Conservation (phyloP, 2,329 filamentous ascomycete species). For the Nemania abortiva region DNA sequence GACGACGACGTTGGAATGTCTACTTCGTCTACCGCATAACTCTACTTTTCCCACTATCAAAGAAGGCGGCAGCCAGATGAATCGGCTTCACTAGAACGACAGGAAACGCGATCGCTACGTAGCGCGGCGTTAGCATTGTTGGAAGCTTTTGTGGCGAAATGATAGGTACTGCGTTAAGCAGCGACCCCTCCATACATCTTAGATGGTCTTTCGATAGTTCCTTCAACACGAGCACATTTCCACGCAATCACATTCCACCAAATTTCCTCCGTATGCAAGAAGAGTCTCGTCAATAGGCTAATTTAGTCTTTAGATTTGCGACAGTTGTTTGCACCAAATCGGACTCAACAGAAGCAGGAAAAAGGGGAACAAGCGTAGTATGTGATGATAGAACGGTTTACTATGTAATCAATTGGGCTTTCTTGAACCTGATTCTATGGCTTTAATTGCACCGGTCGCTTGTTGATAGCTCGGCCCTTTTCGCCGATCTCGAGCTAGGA, state of each 20-base stretch:
- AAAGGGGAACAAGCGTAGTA: slow-evolving; percentile 32
- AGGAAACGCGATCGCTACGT: slow-evolving; percentile 1
- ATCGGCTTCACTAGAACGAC: slow-evolving; percentile 8
- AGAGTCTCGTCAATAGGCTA: slow-evolving; percentile 30
- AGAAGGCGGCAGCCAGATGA: not conserved
- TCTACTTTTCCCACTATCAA: slow-evolving; percentile 5
- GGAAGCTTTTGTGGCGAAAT: not conserved
- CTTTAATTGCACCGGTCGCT: not conserved
- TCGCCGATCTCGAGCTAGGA: not conserved
- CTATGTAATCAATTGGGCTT: not conserved
- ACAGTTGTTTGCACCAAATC: slow-evolving; percentile 38
- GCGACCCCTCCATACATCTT: slow-evolving; percentile 9
- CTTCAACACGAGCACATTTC: not conserved
- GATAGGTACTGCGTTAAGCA: slow-evolving; percentile 6
- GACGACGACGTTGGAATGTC: slow-evolving; percentile 32
- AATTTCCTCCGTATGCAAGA: not conserved
- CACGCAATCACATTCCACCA: not conserved
- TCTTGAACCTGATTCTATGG: not conserved
- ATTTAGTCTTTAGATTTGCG: slow-evolving; percentile 34
- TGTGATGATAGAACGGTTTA: slow-evolving; percentile 2
- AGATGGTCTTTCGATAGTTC: not conserved
- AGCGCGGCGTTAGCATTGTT: not conserved
- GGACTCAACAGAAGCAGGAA: slow-evolving; percentile 30
- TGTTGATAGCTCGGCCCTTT: slow-evolving; percentile 3
- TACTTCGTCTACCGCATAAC: slow-evolving; percentile 21